Conservation (phyloP, 495 filamentous ascomycete species). For the Penicillium bovifimosum region DNA sequence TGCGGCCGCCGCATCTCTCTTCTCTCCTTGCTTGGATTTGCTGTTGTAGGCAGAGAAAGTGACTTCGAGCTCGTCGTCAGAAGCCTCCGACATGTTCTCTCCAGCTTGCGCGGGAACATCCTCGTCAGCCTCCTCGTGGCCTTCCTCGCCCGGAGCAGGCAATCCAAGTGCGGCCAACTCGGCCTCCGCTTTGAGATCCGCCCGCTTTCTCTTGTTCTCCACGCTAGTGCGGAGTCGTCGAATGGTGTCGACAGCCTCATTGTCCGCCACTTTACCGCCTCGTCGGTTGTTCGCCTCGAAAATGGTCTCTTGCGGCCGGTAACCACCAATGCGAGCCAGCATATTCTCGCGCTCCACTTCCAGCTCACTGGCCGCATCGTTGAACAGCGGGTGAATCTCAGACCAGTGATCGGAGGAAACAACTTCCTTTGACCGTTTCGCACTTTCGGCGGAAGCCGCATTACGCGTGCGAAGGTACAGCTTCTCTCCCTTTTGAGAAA, state of each 20-base stretch:
- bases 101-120: slow-evolving; percentile 36
- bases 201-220: slow-evolving; percentile 40
- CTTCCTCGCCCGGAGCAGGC: slow-evolving; percentile 24
- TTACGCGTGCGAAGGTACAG: slow-evolving; percentile 86
- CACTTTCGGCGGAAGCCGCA: slow-evolving; percentile 79
- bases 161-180: slow-evolving; percentile 24
- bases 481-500: slow-evolving; percentile 85
- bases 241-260: slow-evolving; percentile 76
- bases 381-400: slow-evolving; percentile 71
- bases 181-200: slow-evolving; percentile 27
- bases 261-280: slow-evolving; percentile 45
- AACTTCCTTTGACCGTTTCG: slow-evolving; percentile 74
- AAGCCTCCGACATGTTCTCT: slow-evolving; percentile 62
- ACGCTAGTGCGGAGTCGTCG: slow-evolving; percentile 56
- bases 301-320: slow-evolving; percentile 84
- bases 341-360: slow-evolving; percentile 75
- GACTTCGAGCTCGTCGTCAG: slow-evolving; percentile 73
- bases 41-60: slow-evolving; percentile 63
- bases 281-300: slow-evolving; percentile 83
- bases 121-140: slow-evolving; percentile 24
- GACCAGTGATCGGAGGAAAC: slow-evolving; percentile 62
- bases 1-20: slow-evolving; percentile 37
- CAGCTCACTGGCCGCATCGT: slow-evolving; percentile 52
- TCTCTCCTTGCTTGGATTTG: slow-evolving; percentile 13
- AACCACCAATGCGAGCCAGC: slow-evolving; percentile 77